Percentiles rank a stretch among this genome's conserved stretches.
These are phyloP conservation scores for Meyerozyma carpophila DNA, from an alignment of 1,139 yeast species.

Conservation along the genomic window DNA sequence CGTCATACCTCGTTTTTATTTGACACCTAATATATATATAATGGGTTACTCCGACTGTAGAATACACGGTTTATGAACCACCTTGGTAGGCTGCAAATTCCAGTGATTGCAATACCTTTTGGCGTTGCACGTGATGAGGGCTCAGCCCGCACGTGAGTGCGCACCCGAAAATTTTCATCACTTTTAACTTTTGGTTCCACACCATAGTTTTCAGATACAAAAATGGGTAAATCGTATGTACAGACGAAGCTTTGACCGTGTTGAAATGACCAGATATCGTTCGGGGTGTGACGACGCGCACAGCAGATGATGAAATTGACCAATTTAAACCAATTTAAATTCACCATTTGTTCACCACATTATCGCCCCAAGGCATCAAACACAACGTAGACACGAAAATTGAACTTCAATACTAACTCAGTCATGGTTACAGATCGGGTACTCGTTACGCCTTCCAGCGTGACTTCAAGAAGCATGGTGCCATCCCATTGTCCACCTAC, in stretches of 20 bases:
- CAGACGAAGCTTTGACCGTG: not conserved
- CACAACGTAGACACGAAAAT: not conserved
- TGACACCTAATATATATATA: constrained; percentile 2
- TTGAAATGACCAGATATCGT: not conserved
- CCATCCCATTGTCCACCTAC: constrained; percentile 92
- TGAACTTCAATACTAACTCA: constrained; percentile 19
- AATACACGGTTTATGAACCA: not conserved
- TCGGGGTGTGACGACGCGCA: not conserved
- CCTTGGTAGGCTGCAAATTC: not conserved
- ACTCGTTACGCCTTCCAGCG: constrained; percentile 99
- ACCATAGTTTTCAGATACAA: constrained; percentile 21
- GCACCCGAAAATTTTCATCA: constrained; percentile 1
- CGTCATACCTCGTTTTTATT: constrained; percentile 9
- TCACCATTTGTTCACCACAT: too few species aligned
- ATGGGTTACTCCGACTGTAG: not conserved
- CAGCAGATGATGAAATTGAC: too few species aligned
- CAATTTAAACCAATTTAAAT: too few species aligned
- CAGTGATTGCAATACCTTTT: not conserved
- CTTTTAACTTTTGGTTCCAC: not conserved
- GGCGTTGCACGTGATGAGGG: not conserved
- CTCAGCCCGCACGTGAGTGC: constrained; percentile 1
- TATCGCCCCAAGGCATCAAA: not conserved
- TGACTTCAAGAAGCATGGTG: constrained; percentile 98
- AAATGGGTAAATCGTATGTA: constrained; percentile 80
- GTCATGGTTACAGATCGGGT: constrained; percentile 99